These are phyloP conservation scores for Ustilago bromivora DNA, from an alignment of 1,284 basidiomycete species.

Conservation along the genomic window DNA sequence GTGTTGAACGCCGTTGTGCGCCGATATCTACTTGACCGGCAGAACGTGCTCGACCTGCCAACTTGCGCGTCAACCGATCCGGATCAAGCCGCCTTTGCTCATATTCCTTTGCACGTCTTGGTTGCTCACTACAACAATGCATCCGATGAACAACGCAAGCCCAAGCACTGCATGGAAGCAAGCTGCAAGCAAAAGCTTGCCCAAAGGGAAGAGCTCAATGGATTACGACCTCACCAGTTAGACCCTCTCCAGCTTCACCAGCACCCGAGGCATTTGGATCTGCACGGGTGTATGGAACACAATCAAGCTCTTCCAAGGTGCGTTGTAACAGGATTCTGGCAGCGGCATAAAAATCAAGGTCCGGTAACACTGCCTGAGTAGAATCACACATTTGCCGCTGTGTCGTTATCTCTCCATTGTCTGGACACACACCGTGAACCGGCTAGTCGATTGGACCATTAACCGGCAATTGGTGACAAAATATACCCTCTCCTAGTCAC, in stretches of 20 bases:
- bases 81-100: background rate
- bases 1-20: background rate
- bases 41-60: background rate
- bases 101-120: background rate
- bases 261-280: background rate
- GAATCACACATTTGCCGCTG: background rate
- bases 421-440: background rate
- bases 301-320: background rate
- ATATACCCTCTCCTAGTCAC: background rate
- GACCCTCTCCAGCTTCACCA: background rate
- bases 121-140: background rate
- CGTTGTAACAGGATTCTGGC: background rate
- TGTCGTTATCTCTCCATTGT: slow-evolving; percentile 1
- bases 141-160: background rate
- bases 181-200: background rate
- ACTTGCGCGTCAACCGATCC: background rate
- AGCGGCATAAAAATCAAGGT: background rate
- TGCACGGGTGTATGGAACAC: background rate
- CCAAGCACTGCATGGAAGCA: background rate
- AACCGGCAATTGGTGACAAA: background rate
- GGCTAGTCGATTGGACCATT: background rate
- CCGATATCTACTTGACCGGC: background rate
- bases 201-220: background rate
- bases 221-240: background rate
- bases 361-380: background rate